These are phyloP conservation scores for Globisporangium nodosum DNA, from an alignment of 352 stramenopile species.

Conservation along the genomic window DNA sequence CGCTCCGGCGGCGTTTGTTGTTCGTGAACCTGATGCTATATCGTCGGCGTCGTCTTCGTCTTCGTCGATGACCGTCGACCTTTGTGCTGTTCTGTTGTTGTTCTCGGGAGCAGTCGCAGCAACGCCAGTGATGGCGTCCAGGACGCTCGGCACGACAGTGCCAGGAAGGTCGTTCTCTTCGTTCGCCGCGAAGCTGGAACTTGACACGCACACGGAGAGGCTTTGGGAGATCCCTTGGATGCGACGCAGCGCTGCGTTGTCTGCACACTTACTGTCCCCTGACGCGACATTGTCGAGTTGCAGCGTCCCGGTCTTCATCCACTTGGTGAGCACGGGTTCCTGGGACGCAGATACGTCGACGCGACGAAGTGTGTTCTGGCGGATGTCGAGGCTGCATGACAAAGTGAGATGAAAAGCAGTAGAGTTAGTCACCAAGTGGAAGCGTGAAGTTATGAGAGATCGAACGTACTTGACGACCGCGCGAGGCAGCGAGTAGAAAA, in stretches of 20 bases:
- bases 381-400: slow-evolving; percentile 32
- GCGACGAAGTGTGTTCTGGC: slow-evolving; percentile 26
- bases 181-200: background rate
- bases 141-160: background rate
- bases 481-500: slow-evolving; percentile 19
- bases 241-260: background rate
- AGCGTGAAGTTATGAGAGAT: background rate
- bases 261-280: slow-evolving; percentile 3
- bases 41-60: background rate
- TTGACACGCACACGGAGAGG: slow-evolving; percentile 21
- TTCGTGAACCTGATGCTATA: background rate
- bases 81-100: background rate
- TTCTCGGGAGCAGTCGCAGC: background rate
- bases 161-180: background rate
- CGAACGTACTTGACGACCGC: slow-evolving; percentile 16
- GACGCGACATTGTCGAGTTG: slow-evolving; percentile 25
- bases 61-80: background rate
- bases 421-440: background rate
- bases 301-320: slow-evolving; percentile 27
- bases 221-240: slow-evolving; percentile 21
- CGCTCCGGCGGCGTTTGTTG: background rate
- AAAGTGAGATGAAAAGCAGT: background rate
- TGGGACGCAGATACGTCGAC: slow-evolving; percentile 27
- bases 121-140: background rate
- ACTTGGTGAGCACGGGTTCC: slow-evolving; percentile 20